These are phyloP conservation scores for Tephrocybe sp. DNA, from an alignment of 768 basidiomycete genomes.

Conservation along the genomic window DNA sequence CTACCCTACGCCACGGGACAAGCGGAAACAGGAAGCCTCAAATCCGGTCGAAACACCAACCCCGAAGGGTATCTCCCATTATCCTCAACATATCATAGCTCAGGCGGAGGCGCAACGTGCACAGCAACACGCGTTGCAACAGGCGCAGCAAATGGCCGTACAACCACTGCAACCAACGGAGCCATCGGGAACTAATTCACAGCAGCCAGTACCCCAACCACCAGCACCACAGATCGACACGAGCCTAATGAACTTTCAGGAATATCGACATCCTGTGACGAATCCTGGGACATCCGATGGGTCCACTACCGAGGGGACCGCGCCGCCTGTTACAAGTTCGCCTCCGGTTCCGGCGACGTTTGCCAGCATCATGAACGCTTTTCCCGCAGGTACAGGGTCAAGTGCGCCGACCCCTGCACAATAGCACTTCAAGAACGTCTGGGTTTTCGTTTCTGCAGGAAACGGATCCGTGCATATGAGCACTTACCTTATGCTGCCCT, in stretches of 20 bases:
- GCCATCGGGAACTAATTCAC: constrained; percentile 5
- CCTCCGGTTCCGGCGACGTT: constrained; percentile 51
- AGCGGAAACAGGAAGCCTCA: constrained; percentile 26
- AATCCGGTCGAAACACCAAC: constrained; percentile 26
- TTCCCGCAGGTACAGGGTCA: constrained; percentile 34
- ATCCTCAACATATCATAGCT: constrained; percentile 50
- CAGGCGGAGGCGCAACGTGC: constrained; percentile 36
- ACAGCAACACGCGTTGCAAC: constrained; percentile 25
- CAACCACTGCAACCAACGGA: constrained; percentile 13
- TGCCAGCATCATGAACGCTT: constrained; percentile 74
- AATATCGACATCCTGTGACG: constrained; percentile 4
- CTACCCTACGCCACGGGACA: constrained; percentile 39
- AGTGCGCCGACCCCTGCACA: constrained; percentile 12
- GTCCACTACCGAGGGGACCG: background rate
- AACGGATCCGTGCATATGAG: too few species aligned
- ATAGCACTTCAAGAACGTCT: background rate
- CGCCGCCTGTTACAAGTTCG: constrained; percentile 19
- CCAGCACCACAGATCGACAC: constrained; percentile 4
- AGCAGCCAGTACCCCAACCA: background rate
- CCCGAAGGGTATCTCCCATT: constrained; percentile 41
- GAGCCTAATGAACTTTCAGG: constrained; percentile 6
- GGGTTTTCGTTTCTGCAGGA: background rate
- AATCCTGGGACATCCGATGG: constrained; percentile 10
- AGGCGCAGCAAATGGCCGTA: constrained; percentile 21
- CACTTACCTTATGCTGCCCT: background rate